phyloP scores from a whole-genome alignment of 257 asterid genomes.

The Leonotis leonurus region DNA sequence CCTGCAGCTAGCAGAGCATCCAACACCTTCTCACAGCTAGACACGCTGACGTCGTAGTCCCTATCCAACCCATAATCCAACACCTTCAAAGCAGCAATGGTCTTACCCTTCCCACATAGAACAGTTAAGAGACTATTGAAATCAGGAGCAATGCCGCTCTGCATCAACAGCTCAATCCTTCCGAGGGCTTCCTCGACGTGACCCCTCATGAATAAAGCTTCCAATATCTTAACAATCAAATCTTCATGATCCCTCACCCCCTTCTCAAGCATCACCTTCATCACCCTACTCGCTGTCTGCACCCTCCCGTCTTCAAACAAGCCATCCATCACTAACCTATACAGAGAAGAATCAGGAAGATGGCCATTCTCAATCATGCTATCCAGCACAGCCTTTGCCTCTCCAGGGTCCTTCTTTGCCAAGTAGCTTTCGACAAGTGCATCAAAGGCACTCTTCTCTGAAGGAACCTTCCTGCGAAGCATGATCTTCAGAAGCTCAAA shows the following conservation, averaged over 20 bases:
- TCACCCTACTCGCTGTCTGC: slow-evolving; percentile 91
- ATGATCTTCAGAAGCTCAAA: slow-evolving; percentile 63
- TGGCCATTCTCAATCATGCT: slow-evolving; percentile 83
- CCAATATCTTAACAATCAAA: slow-evolving; percentile 57
- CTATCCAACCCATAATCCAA: slow-evolving; percentile 68
- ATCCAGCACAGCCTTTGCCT: slow-evolving; percentile 75
- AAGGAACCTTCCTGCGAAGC: slow-evolving; percentile 55
- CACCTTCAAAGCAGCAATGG: slow-evolving; percentile 71
- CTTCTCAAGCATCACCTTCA: slow-evolving; percentile 88
- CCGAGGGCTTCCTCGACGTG: slow-evolving; percentile 95
- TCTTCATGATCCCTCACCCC: slow-evolving; percentile 67
- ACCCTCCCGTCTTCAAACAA: slow-evolving; percentile 85
- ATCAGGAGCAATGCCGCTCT: slow-evolving; percentile 57
- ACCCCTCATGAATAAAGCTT: slow-evolving; percentile 79
- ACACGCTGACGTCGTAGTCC: slow-evolving; percentile 35
- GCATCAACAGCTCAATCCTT: slow-evolving; percentile 71
- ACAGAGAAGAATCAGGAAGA: slow-evolving; percentile 64
- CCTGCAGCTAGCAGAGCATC: slow-evolving; percentile 75
- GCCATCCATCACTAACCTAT: slow-evolving; percentile 70
- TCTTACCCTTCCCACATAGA: slow-evolving; percentile 70
- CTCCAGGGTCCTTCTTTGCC: slow-evolving; percentile 68
- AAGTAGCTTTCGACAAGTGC: slow-evolving; percentile 60
- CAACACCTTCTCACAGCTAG: slow-evolving; percentile 78
- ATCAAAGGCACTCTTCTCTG: slow-evolving; percentile 49
- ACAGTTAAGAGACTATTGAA: slow-evolving; percentile 47